phyloP scores from a whole-genome alignment of 768 basidiomycete genomes.

The Hydnum rufescens region DNA sequence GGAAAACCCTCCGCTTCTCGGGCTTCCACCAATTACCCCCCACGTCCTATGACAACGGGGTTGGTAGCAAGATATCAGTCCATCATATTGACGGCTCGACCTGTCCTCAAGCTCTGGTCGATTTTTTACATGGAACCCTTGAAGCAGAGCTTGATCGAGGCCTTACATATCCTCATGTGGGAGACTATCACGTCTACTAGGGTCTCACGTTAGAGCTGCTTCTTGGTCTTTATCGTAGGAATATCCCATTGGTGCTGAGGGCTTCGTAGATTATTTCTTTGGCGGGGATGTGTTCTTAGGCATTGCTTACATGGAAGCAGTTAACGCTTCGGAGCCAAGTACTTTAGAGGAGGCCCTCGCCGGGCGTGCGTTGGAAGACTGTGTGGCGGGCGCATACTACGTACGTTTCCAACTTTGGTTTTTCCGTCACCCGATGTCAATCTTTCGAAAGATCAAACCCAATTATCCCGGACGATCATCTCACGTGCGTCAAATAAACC shows the following conservation, averaged over 20 bases:
- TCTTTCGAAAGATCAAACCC: slow-evolving; percentile 39
- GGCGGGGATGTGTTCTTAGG: slow-evolving; percentile 58
- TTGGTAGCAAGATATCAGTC: not conserved
- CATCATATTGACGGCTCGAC: not conserved
- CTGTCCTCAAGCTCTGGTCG: not conserved
- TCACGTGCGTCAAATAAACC: slow-evolving; percentile 37
- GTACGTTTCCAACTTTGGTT: slow-evolving; percentile 22
- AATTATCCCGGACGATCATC: slow-evolving; percentile 83
- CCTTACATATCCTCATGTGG: not conserved
- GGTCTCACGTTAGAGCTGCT: too few relatives aligned
- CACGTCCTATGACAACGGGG: not conserved
- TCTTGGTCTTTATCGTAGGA: slow-evolving; percentile 84
- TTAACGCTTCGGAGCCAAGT: slow-evolving; percentile 13
- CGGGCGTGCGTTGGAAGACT: slow-evolving; percentile 42
- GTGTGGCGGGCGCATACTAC: slow-evolving; percentile 62
- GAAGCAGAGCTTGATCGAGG: not conserved
- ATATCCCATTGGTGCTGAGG: slow-evolving; percentile 23
- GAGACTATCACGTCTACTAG: too few relatives aligned
- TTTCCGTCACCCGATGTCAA: not conserved
- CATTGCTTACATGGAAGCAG: slow-evolving; percentile 18
- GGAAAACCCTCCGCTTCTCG: too few relatives aligned
- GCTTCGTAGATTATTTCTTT: slow-evolving; percentile 62
- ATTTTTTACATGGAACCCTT: not conserved
- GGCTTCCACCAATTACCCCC: too few relatives aligned
- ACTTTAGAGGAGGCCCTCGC: slow-evolving; percentile 27